Percentiles rank a stretch among this genome's conserved stretches.
phyloP scores from a whole-genome alignment of 345 rosid genomes.

The Melaleuca alternifolia region DNA sequence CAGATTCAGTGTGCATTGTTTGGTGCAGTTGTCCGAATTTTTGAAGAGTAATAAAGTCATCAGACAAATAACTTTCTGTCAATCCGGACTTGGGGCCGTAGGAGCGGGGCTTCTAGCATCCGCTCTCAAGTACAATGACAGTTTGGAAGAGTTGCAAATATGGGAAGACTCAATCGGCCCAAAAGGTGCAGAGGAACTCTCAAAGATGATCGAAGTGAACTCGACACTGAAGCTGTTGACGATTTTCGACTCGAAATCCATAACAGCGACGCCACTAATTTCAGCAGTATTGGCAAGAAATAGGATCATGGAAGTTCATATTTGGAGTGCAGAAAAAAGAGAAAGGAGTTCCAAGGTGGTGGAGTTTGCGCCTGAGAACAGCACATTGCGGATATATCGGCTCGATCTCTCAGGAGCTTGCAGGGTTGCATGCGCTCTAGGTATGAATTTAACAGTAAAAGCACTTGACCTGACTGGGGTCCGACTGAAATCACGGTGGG shows the following conservation, averaged over 20 bases:
- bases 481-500: constrained; percentile 68
- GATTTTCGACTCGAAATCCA: constrained; percentile 56
- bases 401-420: constrained; percentile 60
- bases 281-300: constrained; percentile 87
- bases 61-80: constrained; percentile 52
- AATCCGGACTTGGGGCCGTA: constrained; percentile 35
- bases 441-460: constrained; percentile 67
- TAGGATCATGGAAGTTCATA: constrained; percentile 69
- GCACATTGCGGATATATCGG: constrained; percentile 54
- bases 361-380: constrained; percentile 66
- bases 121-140: constrained; percentile 59
- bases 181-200: constrained; percentile 86
- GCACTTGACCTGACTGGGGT: constrained; percentile 77
- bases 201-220: constrained; percentile 86
- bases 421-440: constrained; percentile 74
- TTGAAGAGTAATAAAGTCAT: constrained; percentile 44
- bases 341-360: constrained; percentile 65
- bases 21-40: constrained; percentile 43
- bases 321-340: constrained; percentile 61
- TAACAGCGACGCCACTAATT: constrained; percentile 70
- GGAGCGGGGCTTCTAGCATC: constrained; percentile 62
- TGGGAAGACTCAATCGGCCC: constrained; percentile 96
- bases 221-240: constrained; percentile 65
- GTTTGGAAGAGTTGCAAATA: constrained; percentile 83
- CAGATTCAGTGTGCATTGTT: constrained; percentile 39